Evolutionary conservation across 495 filamentous ascomycete genomes (phyloP), one percentile per base, ranked within the genome.

Genomic region (Annulohypoxylon stygium): DNA sequence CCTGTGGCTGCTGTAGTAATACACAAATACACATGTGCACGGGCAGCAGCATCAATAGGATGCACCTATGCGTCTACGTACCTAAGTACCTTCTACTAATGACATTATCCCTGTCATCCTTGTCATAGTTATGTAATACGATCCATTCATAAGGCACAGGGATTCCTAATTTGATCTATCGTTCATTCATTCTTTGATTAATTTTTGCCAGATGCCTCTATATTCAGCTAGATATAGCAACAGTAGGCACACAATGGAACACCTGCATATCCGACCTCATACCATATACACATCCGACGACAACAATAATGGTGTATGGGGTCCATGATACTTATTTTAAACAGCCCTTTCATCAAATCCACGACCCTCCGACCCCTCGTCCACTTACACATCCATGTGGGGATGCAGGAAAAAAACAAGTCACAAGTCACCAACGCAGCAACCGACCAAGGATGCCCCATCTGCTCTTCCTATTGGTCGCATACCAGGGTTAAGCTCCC

Each of bases 371-470:
- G 9, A 30, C 69, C 69, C 69, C 69, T 73, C 70, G 63, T 67
- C 60, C n/a, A 39, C 45, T 36, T 39, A 54, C 61, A 59, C 36
- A 53, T 47, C 43, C 8, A 9, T 66, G 71, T 67, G 66, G 66
- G 66, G 65, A 69, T 67, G 48, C 12, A 25, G 25, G 30, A 54
- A 34, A 60, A 51, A 64, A 67, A 75, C 72, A 75, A 75, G 72
- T 75, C 72, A 71, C 67, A 75, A 67, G 63, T 54, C 59, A 68
- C 67, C 72, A 75, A 55, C 72, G 30, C 67, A 75, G 67, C 67
- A 71, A 60, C 59, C 69, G 16, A 51, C 45, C 62, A 61, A 48
- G 55, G 61, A 16, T 53, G 50, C 58, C 58, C 64, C 14, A 14
- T 61, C 39, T 23, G 36, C 20, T 4, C 7, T 51, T 41, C 14